Evolutionary conservation across 2,329 filamentous ascomycete genomes (phyloP).

Genomic region (Colletotrichum theobromicola): DNA sequence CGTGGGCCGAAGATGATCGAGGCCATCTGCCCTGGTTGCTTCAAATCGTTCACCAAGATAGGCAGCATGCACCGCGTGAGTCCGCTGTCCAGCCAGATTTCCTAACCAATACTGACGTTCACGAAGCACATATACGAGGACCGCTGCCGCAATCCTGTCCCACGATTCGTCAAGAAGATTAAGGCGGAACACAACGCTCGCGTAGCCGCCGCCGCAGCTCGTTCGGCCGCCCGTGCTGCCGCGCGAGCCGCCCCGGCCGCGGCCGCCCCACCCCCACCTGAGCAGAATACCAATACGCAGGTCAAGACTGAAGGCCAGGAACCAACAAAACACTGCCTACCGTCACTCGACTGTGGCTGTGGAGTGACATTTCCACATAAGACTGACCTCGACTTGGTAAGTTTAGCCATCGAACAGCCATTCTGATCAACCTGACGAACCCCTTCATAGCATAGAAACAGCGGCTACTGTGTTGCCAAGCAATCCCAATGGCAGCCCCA

Average conservation of each 20-base stretch:
- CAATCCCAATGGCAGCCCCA: neutral
- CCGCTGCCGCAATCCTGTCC: neutral
- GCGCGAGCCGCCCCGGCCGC: neutral
- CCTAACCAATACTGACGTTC: neutral
- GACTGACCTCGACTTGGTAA: neutral
- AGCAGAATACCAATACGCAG: neutral
- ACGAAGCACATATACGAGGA: slow-evolving; percentile 3
- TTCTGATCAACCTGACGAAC: neutral
- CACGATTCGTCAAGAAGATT: slow-evolving; percentile 2
- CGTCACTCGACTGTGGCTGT: neutral
- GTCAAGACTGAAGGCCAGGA: neutral
- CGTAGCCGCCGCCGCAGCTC: slow-evolving; percentile 2
- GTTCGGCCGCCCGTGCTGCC: neutral
- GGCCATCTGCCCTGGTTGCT: slow-evolving; percentile 7
- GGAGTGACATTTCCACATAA: neutral
- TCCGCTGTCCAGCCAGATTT: neutral
- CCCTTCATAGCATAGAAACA: neutral
- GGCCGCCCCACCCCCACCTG: neutral
- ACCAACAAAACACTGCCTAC: too few relatives aligned
- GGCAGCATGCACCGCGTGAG: slow-evolving; percentile 10
- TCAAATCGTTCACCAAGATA: slow-evolving; percentile 8
- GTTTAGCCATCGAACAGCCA: neutral
- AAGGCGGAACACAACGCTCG: neutral
- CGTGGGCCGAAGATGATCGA: neutral
- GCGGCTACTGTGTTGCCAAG: neutral